Percentiles rank a stretch among this genome's conserved stretches.
phyloP scores from a whole-genome alignment of 2,329 filamentous ascomycete genomes.

The Alternaria metachromatica region DNA sequence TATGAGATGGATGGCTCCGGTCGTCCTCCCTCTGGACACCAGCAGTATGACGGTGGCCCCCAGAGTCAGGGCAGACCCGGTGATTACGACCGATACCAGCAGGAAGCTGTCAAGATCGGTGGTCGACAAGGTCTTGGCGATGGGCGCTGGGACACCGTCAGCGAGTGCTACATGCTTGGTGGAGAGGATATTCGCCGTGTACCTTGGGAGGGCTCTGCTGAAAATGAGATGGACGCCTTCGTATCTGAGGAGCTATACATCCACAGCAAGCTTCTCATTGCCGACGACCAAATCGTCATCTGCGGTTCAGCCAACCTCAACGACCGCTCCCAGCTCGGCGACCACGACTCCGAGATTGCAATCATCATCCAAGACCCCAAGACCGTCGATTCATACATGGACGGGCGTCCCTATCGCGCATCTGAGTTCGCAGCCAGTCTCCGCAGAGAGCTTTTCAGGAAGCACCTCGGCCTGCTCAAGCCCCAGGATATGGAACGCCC shows the following conservation, averaged over 20 bases:
- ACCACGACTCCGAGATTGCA: constrained; percentile 89
- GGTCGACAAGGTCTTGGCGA: constrained; percentile 54
- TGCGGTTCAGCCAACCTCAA: constrained; percentile 78
- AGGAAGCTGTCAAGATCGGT: constrained; percentile 65
- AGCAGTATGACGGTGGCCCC: constrained; percentile 27
- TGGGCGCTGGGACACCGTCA: constrained; percentile 76
- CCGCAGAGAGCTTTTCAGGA: constrained; percentile 85
- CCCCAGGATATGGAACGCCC: constrained; percentile 72
- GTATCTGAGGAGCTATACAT: constrained; percentile 69
- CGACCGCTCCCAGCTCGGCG: constrained; percentile 77
- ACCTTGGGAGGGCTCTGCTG: constrained; percentile 63
- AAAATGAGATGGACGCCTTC: constrained; percentile 66
- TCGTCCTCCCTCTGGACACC: constrained; percentile 22
- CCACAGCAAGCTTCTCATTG: constrained; percentile 76
- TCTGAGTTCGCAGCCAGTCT: constrained; percentile 80
- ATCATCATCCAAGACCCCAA: constrained; percentile 83
- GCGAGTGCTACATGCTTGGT: constrained; percentile 81
- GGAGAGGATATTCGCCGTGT: constrained; percentile 72
- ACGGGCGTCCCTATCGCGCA: constrained; percentile 73
- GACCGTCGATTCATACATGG: constrained; percentile 74
- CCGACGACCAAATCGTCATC: constrained; percentile 81
- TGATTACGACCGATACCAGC: constrained; percentile 74
- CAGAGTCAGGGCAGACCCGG: constrained; percentile 31
- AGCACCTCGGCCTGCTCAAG: constrained; percentile 84
- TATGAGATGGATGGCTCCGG: constrained; percentile 40